phyloP scores from a whole-genome alignment of 2,329 filamentous ascomycete genomes.

The Sordariomycetes sp. region DNA sequence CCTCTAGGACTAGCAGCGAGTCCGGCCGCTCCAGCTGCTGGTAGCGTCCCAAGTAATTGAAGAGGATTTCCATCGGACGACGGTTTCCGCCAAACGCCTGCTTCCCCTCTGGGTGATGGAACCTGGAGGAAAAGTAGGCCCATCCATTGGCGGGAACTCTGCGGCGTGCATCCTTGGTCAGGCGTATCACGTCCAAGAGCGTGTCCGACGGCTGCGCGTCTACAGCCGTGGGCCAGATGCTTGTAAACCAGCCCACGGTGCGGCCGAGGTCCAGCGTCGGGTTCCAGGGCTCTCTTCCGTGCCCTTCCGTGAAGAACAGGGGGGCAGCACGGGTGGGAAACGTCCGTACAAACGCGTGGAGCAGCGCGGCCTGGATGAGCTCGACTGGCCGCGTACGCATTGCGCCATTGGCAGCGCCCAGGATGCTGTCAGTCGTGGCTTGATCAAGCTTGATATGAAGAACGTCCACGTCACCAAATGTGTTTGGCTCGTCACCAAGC shows the following conservation, averaged over 20 bases:
- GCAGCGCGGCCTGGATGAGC: constrained; percentile 13
- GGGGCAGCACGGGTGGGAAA: constrained; percentile 14
- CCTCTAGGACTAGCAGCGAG: constrained; percentile 1
- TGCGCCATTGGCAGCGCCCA: constrained; percentile 4
- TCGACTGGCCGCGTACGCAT: constrained; percentile 15
- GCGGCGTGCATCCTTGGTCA: background rate
- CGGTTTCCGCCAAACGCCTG: background rate
- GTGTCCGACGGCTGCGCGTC: background rate
- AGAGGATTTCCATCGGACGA: constrained; percentile 27
- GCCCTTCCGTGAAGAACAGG: constrained; percentile 16
- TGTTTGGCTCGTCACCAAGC: background rate
- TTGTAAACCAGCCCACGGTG: constrained; percentile 25
- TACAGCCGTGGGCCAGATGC: constrained; percentile 11
- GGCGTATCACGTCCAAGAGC: background rate
- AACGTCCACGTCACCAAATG: background rate
- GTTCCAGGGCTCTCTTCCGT: constrained; percentile 19
- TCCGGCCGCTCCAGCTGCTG: constrained; percentile 30
- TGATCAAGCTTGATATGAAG: background rate
- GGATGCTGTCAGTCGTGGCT: background rate
- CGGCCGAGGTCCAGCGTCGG: constrained; percentile 13
- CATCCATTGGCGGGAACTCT: background rate
- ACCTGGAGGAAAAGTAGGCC: background rate
- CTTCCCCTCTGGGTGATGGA: background rate
- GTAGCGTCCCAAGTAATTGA: constrained; percentile 33
- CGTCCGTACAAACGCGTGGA: constrained; percentile 8